A percentile compares a stretch with the other conserved stretches of the same genome.
These are phyloP conservation scores for Echinosophora koreensis DNA, from an alignment of 306 rosid genomes.

Conservation along the genomic window DNA sequence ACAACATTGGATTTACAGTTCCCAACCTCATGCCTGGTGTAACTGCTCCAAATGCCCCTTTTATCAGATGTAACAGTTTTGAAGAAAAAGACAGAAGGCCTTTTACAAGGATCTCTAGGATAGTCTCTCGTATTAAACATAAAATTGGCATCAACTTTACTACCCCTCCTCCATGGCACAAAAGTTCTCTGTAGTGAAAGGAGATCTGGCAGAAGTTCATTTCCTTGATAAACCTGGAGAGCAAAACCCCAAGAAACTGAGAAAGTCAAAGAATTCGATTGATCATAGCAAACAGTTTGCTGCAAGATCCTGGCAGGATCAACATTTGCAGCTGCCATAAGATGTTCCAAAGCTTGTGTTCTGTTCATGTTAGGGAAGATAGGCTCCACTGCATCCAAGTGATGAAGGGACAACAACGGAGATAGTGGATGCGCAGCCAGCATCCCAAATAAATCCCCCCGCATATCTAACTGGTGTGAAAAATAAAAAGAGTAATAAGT, in stretches of 20 bases:
- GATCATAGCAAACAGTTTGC: slow-evolving; percentile 86
- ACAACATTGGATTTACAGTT: slow-evolving; percentile 57
- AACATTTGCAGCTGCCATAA: slow-evolving; percentile 69
- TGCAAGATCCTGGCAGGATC: slow-evolving; percentile 87
- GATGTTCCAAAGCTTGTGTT: slow-evolving; percentile 72
- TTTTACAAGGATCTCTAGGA: slow-evolving; percentile 77
- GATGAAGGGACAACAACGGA: slow-evolving; percentile 89
- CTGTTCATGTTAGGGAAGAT: slow-evolving; percentile 74
- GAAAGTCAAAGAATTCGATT: slow-evolving; percentile 65
- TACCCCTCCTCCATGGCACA: slow-evolving; percentile 78
- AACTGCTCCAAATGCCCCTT: slow-evolving; percentile 64
- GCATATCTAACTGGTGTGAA: slow-evolving; percentile 76
- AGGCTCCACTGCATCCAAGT: slow-evolving; percentile 80
- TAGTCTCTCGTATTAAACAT: slow-evolving; percentile 71
- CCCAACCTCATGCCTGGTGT: slow-evolving; percentile 55
- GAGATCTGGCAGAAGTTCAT: slow-evolving; percentile 74
- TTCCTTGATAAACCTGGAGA: slow-evolving; percentile 76
- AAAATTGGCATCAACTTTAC: slow-evolving; percentile 58
- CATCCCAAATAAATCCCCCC: slow-evolving; percentile 87
- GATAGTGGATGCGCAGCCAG: slow-evolving; percentile 87
- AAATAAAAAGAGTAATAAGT: neutral
- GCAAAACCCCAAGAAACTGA: slow-evolving; percentile 90
- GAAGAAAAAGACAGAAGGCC: slow-evolving; percentile 69
- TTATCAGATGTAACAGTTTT: slow-evolving; percentile 56
- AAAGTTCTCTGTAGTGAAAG: slow-evolving; percentile 75